These are phyloP conservation scores for Coprinellus aureogranulatus DNA, from an alignment of 768 basidiomycete species.

Conservation along the genomic window DNA sequence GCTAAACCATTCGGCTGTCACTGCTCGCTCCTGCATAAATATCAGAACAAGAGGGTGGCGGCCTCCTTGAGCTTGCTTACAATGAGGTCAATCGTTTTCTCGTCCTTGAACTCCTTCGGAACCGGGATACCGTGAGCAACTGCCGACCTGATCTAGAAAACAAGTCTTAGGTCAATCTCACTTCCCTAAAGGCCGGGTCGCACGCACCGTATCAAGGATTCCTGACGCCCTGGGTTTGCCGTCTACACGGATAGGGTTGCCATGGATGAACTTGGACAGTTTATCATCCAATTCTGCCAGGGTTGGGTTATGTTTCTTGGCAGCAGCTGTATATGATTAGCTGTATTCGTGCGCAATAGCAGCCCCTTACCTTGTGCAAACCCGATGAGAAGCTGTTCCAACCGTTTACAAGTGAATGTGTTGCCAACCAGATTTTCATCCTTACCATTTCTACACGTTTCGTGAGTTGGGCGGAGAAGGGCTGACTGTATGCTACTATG, in stretches of 20 bases:
- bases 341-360: background rate
- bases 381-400: constrained; percentile 57
- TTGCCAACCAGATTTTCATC: constrained; percentile 76
- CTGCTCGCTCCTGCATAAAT: constrained; percentile 66
- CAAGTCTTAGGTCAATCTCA: background rate
- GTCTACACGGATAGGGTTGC: constrained; percentile 69
- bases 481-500: background rate
- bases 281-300: constrained; percentile 61
- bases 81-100: constrained; percentile 53
- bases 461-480: background rate
- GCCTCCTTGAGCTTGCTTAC: constrained; percentile 31
- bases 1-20: constrained; percentile 78
- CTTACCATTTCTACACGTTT: constrained; percentile 50
- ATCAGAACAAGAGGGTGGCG: background rate
- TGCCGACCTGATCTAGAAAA: constrained; percentile 58
- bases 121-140: constrained; percentile 69
- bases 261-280: constrained; percentile 67
- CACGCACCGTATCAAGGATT: constrained; percentile 41
- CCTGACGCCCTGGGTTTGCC: constrained; percentile 75
- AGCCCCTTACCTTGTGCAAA: constrained; percentile 58
- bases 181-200: background rate
- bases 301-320: constrained; percentile 56
- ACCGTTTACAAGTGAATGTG: constrained; percentile 61
- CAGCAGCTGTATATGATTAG: constrained; percentile 49
- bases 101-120: constrained; percentile 71